Conservation (phyloP, 2,329 filamentous ascomycete species). For the Neofusicoccum ribis region DNA sequence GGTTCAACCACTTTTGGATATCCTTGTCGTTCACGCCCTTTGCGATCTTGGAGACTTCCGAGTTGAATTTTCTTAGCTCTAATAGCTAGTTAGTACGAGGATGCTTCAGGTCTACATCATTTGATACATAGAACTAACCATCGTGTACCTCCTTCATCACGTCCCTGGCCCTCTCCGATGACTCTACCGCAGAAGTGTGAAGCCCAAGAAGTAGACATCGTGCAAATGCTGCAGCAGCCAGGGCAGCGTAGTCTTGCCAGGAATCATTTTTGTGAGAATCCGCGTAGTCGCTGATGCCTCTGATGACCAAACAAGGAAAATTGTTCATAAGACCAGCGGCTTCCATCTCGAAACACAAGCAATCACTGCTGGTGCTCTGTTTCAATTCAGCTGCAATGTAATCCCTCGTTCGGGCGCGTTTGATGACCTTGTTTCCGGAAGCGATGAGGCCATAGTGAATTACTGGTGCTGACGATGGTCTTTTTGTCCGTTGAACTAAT, state of each 20-base stretch:
- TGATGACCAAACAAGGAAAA: constrained; percentile 30
- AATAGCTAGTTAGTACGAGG: background rate
- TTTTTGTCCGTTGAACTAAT: background rate
- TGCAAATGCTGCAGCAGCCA: constrained; percentile 23
- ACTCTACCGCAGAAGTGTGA: too few species aligned
- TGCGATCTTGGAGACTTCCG: background rate
- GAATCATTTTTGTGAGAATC: constrained; percentile 30
- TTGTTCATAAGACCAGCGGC: constrained; percentile 24
- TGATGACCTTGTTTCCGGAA: background rate
- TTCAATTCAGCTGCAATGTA: background rate
- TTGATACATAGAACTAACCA: background rate
- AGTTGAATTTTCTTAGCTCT: too few species aligned
- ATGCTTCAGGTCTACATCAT: too few species aligned
- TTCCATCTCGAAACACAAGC: constrained; percentile 25
- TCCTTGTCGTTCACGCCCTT: background rate
- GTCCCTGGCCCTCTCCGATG: background rate
- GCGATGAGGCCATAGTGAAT: background rate
- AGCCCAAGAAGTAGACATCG: constrained; percentile 22
- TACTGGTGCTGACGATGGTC: background rate
- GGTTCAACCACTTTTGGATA: background rate
- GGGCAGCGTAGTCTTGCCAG: constrained; percentile 28
- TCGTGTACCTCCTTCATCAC: background rate
- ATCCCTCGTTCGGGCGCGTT: background rate
- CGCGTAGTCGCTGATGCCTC: constrained; percentile 30
- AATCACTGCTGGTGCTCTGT: background rate